Base-by-base conservation (phyloP, 164 flowering plant species). In the Tetracentron sinense region DNA sequence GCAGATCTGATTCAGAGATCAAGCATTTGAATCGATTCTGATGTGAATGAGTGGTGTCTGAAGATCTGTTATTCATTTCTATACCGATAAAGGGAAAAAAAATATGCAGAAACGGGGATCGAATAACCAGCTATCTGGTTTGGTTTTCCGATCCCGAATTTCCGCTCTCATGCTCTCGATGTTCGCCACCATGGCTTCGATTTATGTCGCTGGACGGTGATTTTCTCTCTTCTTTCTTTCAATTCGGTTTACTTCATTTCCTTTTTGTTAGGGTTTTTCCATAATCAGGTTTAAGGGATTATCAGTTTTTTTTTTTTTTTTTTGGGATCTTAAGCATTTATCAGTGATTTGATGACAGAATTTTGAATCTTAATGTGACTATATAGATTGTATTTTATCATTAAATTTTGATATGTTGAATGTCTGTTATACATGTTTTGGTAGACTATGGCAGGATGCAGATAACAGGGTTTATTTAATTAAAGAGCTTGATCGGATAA, bases 361-460 rank as follows among this genome's bases (percentile, higher is more conserved):
- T n/a, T n/a, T n/a, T n/a, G n/a, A n/a, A n/a, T n/a, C n/a, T n/a
- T n/a, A n/a, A n/a, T n/a, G n/a, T n/a, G n/a, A n/a, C n/a, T n/a
- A n/a, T n/a, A n/a, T 26, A 17, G 52, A 6, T 35, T 53, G 6
- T 26, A n/a, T 17, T 23, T 47, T 15, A 8, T 15, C 20, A 4
- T 21, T 56, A 16, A 48, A n/a, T 42, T 42, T 62, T 10, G 1
- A 27, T 53, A 7, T 14, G 3, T 23, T 52, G 16, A 63, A 14
- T 44, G 38, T 29, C 46, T 58, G 50, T n/a, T 66, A 15, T 26
- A 23, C 20, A 27, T 67, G 35, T 54, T 51, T 50, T 51, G 46
- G 31, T 63, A 91, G 99, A 44, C 72, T 94, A 49, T 94, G 97
- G 99, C 96, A 89, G 80, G 97, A 94, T 69, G 78, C 97, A 4